Conservation (phyloP, 768 basidiomycete species). For the Tricholoma hemisulphureum region DNA sequence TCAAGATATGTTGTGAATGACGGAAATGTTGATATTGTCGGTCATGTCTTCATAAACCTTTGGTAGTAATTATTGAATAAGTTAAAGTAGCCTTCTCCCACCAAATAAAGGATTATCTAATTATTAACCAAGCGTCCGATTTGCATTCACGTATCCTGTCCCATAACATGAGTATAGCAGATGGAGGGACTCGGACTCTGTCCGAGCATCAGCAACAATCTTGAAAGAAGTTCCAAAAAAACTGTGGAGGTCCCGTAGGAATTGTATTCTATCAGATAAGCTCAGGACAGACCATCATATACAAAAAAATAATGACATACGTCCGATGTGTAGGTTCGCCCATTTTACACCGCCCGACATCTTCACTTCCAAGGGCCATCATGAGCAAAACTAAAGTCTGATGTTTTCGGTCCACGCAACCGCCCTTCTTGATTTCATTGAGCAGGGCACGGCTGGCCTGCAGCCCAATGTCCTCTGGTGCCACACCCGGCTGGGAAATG, state of each 20-base stretch:
- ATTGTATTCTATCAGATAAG: constrained; percentile 68
- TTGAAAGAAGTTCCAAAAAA: constrained; percentile 96
- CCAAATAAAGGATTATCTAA: neutral
- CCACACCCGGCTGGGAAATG: constrained; percentile 74
- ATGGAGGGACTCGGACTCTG: constrained; percentile 52
- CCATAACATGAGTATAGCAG: constrained; percentile 89
- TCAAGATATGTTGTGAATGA: neutral
- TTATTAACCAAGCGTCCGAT: constrained; percentile 58
- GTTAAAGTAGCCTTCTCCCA: neutral
- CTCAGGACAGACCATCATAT: constrained; percentile 4
- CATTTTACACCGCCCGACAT: constrained; percentile 89
- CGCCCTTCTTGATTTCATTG: constrained; percentile 74
- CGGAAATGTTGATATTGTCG: too few relatives aligned
- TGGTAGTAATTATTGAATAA: neutral
- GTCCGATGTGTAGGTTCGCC: constrained; percentile 79
- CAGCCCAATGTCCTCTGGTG: constrained; percentile 91
- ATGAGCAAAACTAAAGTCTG: constrained; percentile 82
- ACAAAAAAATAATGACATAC: constrained; percentile 44
- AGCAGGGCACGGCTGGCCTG: constrained; percentile 78
- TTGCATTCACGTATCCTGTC: constrained; percentile 87
- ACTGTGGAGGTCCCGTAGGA: constrained; percentile 75
- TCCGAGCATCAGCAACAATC: constrained; percentile 60
- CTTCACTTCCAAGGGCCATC: constrained; percentile 97
- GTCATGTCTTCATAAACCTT: neutral
- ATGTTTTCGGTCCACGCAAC: constrained; percentile 89